Base-by-base conservation (phyloP, 1,284 basidiomycete genomes). In the Anthracocystis walkeri region DNA sequence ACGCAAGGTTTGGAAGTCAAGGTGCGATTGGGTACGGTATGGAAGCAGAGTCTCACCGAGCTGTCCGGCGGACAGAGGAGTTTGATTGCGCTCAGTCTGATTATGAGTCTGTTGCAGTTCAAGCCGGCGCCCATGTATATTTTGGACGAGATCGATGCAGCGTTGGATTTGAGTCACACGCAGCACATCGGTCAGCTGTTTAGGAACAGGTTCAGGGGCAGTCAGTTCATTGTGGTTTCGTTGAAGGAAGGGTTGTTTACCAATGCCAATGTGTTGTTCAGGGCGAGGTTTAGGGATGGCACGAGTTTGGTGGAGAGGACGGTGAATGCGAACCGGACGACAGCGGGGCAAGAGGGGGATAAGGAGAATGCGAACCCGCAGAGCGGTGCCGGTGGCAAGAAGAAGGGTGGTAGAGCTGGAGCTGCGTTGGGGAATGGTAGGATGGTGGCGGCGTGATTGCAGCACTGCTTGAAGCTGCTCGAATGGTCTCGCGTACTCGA, bases 61-160 rank as follows among this genome's bases (percentile, higher is more conserved):
- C 88, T 99, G 55, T 95, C 93, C 79, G 97, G 97, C 73, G 97
- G 97, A 18, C 97, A 99, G 88, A 89, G 97, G 44, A 97, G 95
- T 0, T 89, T 99, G 71, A 98, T 99, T 81, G 96, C 96, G 0
- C 89, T 99, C 2, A 97, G 94, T 11, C 89, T 99, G 53, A 98
- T 99, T 88, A 96, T 99, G 95, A 92, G 95, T 0, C 89, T 99
- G 42, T 89, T 99, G 38, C 95, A 98, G 86, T 98, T 98, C 90
- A 97, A 98, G 85, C 95, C 96, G 2, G 95, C 96, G n/a, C 97
- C 95, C 0, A 96, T 99, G 94, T 98, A 99, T 86, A 98, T 99
- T 83, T 89, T 99, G 23, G 97, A 99, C 87, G 97, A 99, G 87
- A 97, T 99, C 79, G 95, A 98, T 86, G 94, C 95, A 0, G 95